Evolutionary conservation across 129 eudicot genomes (phyloP).

Genomic region (Chrysanthemum lavandulifolium): DNA sequence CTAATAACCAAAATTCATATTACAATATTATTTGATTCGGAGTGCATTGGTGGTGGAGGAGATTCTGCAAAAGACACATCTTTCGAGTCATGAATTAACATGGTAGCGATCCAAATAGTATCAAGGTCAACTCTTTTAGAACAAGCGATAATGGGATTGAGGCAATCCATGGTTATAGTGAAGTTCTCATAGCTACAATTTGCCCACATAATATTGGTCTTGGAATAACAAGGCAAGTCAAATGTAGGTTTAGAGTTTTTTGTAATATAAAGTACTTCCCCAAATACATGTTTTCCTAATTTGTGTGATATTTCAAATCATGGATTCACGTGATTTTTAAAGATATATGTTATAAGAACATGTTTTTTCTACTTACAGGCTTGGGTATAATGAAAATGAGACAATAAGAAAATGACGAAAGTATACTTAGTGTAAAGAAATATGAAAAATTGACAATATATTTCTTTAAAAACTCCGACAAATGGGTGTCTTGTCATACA

Average conservation of each 20-base stretch:
- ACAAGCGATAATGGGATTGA: conserved; percentile 90
- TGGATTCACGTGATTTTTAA: too few relatives aligned
- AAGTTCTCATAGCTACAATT: conserved; percentile 69
- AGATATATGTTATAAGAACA: too few relatives aligned
- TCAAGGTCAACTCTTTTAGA: conserved; percentile 72
- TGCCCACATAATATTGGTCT: conserved; percentile 85
- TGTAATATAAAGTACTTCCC: neutral
- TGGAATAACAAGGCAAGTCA: conserved; percentile 78
- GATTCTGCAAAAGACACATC: conserved; percentile 60
- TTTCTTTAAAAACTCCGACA: too few relatives aligned
- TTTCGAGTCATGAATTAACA: conserved; percentile 62
- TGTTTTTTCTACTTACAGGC: too few relatives aligned
- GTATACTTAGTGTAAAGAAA: too few relatives aligned
- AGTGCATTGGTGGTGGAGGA: conserved; percentile 82
- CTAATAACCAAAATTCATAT: neutral
- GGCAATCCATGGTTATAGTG: conserved; percentile 84
- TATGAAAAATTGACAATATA: too few relatives aligned
- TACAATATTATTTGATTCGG: conserved; percentile 27
- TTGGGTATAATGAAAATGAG: too few relatives aligned
- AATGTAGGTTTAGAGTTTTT: neutral
- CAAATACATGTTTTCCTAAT: neutral
- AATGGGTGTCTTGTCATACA: too few relatives aligned
- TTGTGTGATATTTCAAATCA: neutral
- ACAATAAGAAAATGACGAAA: too few relatives aligned
- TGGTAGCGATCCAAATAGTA: conserved; percentile 77